Percentiles rank a stretch among this genome's conserved stretches.
phyloP scores from a whole-genome alignment of 139 green algal genomes.

The Chlorella sp. region DNA sequence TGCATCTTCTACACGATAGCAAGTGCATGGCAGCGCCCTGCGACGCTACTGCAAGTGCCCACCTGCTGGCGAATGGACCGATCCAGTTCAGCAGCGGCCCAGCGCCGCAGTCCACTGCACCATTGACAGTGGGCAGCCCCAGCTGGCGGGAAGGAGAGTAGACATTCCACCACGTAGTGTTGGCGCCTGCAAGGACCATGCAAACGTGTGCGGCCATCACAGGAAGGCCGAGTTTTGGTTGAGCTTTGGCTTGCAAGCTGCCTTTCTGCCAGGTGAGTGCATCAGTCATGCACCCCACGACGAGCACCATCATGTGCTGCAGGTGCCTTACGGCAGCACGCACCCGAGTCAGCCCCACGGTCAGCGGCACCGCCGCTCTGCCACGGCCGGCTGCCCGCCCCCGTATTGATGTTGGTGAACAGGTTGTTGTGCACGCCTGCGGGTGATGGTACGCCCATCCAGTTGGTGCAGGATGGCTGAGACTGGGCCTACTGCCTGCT shows the following conservation, averaged over 20 bases:
- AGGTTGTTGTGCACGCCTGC: conserved; percentile 19
- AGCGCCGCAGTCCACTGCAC: background rate
- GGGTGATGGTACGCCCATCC: background rate
- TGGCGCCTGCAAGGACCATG: conserved; percentile 1
- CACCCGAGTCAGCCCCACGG: background rate
- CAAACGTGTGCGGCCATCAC: no score
- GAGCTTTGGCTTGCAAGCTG: no score
- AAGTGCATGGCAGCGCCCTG: no score
- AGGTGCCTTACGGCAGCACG: background rate
- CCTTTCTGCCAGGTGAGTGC: no score
- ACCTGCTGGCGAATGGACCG: background rate
- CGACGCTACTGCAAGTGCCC: no score
- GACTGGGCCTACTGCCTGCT: no score
- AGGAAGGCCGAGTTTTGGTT: no score
- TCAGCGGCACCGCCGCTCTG: background rate
- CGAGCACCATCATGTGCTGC: no score
- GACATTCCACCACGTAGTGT: conserved; percentile 2
- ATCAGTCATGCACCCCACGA: no score
- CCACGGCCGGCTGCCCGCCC: background rate
- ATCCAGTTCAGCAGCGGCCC: background rate
- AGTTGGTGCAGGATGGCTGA: background rate
- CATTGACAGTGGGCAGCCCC: background rate
- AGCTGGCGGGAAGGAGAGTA: background rate
- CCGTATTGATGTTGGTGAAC: background rate
- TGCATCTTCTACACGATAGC: background rate